Evolutionary conservation across 192 early-diverging fungal genomes (phyloP).

Genomic region (Entrophospora sp.): DNA sequence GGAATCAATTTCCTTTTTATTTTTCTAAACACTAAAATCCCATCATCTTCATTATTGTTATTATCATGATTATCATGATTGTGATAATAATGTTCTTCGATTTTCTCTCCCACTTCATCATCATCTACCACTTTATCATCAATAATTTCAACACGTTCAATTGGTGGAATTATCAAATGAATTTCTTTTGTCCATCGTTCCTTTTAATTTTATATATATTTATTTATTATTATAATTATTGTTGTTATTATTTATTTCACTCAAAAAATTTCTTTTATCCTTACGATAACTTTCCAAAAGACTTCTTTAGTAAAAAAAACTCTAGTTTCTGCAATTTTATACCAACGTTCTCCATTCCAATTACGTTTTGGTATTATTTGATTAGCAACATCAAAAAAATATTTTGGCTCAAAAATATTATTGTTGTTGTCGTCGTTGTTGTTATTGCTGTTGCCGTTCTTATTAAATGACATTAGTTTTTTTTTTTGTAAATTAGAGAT

Average conservation of each 20-base stretch:
- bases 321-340: constrained; percentile 29
- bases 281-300: constrained; percentile 38
- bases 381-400: neutral
- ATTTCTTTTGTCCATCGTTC: constrained; percentile 42
- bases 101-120: too few relatives aligned
- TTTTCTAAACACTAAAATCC: too few relatives aligned
- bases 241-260: neutral
- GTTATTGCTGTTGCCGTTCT: too few relatives aligned
- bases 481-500: too few relatives aligned
- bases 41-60: too few relatives aligned
- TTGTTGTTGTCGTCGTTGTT: too few relatives aligned
- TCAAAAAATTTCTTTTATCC: neutral
- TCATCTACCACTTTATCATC: constrained; percentile 1
- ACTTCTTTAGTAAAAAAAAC: constrained; percentile 29
- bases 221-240: neutral
- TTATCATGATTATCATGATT: too few relatives aligned
- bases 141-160: constrained; percentile 27
- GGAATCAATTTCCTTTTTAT: constrained; percentile 34
- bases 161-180: constrained; percentile 42
- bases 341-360: constrained; percentile 24
- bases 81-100: too few relatives aligned
- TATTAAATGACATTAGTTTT: too few relatives aligned
- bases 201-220: too few relatives aligned
- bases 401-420: neutral
- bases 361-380: neutral